Evolutionary conservation across 805 yeast species (phyloP), one percentile per base, ranked within the genome.

Genomic region (Candida hungchunana): DNA sequence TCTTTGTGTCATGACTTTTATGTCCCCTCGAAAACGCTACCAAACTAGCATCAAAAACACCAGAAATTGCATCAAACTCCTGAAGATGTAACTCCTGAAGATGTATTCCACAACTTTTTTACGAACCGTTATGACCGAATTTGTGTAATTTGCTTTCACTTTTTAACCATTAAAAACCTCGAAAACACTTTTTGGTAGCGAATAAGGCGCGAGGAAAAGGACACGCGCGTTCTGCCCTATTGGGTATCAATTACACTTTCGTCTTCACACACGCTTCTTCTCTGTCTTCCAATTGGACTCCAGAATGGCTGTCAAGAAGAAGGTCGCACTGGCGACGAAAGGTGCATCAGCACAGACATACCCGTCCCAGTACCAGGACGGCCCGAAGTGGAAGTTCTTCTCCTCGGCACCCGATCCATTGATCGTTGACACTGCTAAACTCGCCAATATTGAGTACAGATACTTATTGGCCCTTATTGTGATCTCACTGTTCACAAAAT

Each of bases 341-440:
- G n/a, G 16, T 19, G 20, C 24, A 12, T 27, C 36, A 6, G 24
- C 21, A 12, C 25, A 27, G 6, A 33, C 22, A 12, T 18, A 40
- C n/a, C 46, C 64, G 7, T 54, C 61, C 6, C 58, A 55, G 14
- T 56, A 58, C 33, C 55, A 56, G 34, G 37, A 43, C 17, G 72
- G 71, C 2, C 49, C 42, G 4, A 43, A 50, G 23, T 50, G 66
- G 44, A 46, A 59, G 0, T 69, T 40, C 39, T 42, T 42, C 40
- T 51, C 63, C 21, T 55, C 65, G 6, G 32, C 39, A 5, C 43
- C 56, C 11, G 26, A 47, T 3, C 46, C 56, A 1, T 34, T 36
- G 2, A 37, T 46, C 19, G 17, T 50, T 2, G 46, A 47, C 11
- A 39, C 36, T 16, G 30, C 36, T 16, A n/a, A 16, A 13, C 18